A percentile compares a stretch with the other conserved stretches of the same genome.
Conservation (phyloP, 805 yeast genomes). For the Saturnispora serradocipensis region DNA sequence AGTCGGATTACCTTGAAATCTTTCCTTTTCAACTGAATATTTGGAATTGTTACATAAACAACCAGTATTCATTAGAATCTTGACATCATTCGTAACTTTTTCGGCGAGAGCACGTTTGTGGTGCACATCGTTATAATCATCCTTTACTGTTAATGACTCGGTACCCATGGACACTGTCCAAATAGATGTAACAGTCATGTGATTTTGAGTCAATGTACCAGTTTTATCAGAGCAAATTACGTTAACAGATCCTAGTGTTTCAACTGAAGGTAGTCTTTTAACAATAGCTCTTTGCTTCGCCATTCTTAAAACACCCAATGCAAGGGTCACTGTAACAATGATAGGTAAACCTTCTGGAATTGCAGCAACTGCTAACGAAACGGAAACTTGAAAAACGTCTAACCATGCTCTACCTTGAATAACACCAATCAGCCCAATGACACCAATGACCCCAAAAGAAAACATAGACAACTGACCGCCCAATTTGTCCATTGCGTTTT, state of each 20-base stretch:
- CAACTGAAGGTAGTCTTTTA: conserved; percentile 88
- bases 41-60: conserved; percentile 69
- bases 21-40: conserved; percentile 58
- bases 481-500: conserved; percentile 87
- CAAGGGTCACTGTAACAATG: conserved; percentile 94
- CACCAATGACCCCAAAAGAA: conserved; percentile 80
- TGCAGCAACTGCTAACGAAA: conserved; percentile 96
- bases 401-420: conserved; percentile 91
- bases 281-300: conserved; percentile 92
- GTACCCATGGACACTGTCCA: conserved; percentile 63
- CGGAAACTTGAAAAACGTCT: conserved; percentile 97
- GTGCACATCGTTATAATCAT: background rate
- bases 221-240: conserved; percentile 91
- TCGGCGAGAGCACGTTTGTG: conserved; percentile 34
- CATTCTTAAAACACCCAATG: conserved; percentile 94
- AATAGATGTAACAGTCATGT: conserved; percentile 77
- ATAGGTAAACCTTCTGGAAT: conserved; percentile 98
- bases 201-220: conserved; percentile 83
- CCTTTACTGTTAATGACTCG: conserved; percentile 6
- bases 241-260: conserved; percentile 88
- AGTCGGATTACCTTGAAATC: conserved; percentile 84
- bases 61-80: conserved; percentile 51
- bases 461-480: conserved; percentile 84
- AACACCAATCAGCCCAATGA: conserved; percentile 86
- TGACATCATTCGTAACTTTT: conserved; percentile 46